These are phyloP conservation scores for Pyrenopolyporus hunteri DNA, from an alignment of 495 filamentous ascomycete species.

Conservation along the genomic window DNA sequence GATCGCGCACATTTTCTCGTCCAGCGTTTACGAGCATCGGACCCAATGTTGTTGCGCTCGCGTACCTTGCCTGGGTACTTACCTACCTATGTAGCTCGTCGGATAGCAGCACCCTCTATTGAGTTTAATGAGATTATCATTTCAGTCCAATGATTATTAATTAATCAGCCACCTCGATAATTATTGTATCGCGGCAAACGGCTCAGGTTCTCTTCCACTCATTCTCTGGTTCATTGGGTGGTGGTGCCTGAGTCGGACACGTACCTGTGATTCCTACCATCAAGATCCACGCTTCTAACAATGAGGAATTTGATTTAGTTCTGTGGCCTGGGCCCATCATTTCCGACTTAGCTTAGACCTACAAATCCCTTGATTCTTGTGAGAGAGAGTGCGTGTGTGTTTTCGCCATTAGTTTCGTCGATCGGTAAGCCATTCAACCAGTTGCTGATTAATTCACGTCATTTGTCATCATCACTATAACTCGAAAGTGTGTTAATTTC, in stretches of 20 bases:
- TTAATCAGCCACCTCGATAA: neutral
- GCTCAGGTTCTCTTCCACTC: too few relatives aligned
- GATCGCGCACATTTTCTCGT: neutral
- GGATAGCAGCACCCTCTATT: neutral
- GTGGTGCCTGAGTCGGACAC: too few relatives aligned
- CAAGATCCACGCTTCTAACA: too few relatives aligned
- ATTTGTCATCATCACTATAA: constrained; percentile 37
- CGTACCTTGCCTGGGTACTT: neutral
- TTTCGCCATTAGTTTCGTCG: neutral
- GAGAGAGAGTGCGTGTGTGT: too few relatives aligned
- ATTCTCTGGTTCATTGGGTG: too few relatives aligned
- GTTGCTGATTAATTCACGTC: constrained; percentile 12
- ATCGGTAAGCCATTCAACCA: constrained; percentile 8
- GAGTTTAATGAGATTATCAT: neutral
- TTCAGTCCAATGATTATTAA: neutral
- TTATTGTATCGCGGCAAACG: neutral
- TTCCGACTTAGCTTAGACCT: neutral
- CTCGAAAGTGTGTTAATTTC: neutral
- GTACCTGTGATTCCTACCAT: too few relatives aligned
- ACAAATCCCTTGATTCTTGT: too few relatives aligned
- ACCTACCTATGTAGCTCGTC: neutral
- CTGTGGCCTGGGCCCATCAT: too few relatives aligned
- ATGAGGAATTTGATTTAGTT: too few relatives aligned
- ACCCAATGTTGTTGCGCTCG: neutral
- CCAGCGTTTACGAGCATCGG: neutral